Evolutionary conservation across 139 green algal genomes (phyloP), one percentile per base, ranked within the genome.

Genomic region (Chlamydomonas sp.): DNA sequence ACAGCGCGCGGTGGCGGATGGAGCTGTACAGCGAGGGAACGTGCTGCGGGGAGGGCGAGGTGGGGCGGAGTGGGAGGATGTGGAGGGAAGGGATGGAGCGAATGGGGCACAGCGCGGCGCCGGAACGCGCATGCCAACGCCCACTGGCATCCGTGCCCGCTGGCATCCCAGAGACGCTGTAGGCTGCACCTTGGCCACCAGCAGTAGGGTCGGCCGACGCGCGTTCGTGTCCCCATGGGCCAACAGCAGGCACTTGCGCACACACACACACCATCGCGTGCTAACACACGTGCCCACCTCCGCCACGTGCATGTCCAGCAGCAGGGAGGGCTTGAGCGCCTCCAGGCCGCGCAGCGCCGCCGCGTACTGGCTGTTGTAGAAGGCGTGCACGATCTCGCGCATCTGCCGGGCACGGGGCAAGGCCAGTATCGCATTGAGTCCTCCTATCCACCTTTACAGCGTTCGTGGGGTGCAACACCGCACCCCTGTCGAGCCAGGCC

Each of bases 361-460:
- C 15, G 95, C 92, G 87, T 99, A 99, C 58, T 93, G 89, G 81
- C 89, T 94, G 85, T 89, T 83, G 83, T 98, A 95, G 88, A 99
- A 99, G 85, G 97, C 94, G 57, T 95, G 57, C 10, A 99, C 91
- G 82, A 97, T 72, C 81, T 99, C 97, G 4, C 97, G 93, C 78
- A 99, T 86, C 95, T 97, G 88, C 18, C 67, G n/a, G 63, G 49
- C n/a, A 6, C 17, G n/a, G 76, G 72, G 31, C 31, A 49, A 49
- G 31, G 31, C 31, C 31, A 49, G 31, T 49, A 49, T 49, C 31
- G 31, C 31, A 49, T 49, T 49, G 31, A 49, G 31, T 49, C 31
- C 31, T 49, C 31, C 31, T 49, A 49, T 49, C 31, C 31, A 49
- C 49, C 12, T 16, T 49, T 31, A 20, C 17, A 16, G 18, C 18